phyloP scores from a whole-genome alignment of 1,284 basidiomycete genomes.

The Ceratobasidium papillatum region DNA sequence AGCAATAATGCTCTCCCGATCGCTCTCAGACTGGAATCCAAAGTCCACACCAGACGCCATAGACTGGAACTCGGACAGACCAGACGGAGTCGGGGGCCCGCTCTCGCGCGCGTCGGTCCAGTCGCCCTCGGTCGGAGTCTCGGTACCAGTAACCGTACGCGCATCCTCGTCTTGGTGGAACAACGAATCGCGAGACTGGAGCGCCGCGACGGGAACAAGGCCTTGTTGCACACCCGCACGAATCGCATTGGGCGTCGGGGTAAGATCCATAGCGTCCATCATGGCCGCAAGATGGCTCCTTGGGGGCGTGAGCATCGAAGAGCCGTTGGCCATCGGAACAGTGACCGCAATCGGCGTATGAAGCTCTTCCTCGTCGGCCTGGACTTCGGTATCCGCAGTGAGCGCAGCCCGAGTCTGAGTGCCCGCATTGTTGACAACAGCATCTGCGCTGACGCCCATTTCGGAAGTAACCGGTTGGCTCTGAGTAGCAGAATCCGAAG shows the following conservation, averaged over 20 bases:
- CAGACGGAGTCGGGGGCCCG: constrained; percentile 51
- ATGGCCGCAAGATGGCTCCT: background rate
- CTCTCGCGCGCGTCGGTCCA: constrained; percentile 86
- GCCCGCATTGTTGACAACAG: constrained; percentile 4
- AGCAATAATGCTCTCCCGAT: constrained; percentile 70
- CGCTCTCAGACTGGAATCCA: constrained; percentile 55
- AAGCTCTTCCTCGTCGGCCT: constrained; percentile 28
- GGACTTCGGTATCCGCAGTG: constrained; percentile 31
- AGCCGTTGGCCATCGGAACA: background rate
- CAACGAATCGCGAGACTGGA: constrained; percentile 21
- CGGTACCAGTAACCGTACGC: constrained; percentile 65
- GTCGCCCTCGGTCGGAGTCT: constrained; percentile 73
- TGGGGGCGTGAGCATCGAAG: constrained; percentile 23
- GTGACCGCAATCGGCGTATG: constrained; percentile 21
- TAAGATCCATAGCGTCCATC: constrained; percentile 13
- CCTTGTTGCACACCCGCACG: constrained; percentile 46
- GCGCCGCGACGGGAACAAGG: constrained; percentile 44
- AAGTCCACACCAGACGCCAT: constrained; percentile 48
- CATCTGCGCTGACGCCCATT: constrained; percentile 50
- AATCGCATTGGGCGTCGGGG: constrained; percentile 40
- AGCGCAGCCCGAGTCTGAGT: constrained; percentile 28
- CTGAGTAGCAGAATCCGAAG: constrained; percentile 60
- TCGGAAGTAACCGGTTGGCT: constrained; percentile 48
- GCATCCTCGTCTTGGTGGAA: constrained; percentile 40
- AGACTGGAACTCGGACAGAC: constrained; percentile 51